Conservation (phyloP, 495 filamentous ascomycete genomes). For the Aspergillus avenaceus region DNA sequence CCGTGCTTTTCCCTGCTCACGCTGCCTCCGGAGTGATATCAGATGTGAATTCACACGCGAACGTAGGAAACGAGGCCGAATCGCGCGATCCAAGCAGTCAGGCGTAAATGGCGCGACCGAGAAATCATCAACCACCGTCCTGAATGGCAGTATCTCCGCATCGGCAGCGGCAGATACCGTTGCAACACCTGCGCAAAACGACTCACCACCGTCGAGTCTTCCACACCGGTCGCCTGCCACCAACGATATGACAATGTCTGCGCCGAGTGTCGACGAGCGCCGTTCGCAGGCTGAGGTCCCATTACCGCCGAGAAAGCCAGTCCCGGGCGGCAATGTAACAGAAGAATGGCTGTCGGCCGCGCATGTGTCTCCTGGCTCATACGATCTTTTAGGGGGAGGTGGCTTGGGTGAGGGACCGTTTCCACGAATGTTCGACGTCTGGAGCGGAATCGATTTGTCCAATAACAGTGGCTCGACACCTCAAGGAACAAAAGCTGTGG, state of each 20-base stretch:
- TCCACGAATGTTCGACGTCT: constrained; percentile 34
- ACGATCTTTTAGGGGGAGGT: constrained; percentile 26
- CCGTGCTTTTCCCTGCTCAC: constrained; percentile 44
- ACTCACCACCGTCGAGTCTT: constrained; percentile 25
- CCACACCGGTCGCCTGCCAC: constrained; percentile 29
- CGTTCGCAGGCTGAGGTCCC: constrained; percentile 20
- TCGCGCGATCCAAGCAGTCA: constrained; percentile 30
- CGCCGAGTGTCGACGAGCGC: constrained; percentile 31
- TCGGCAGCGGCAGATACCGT: constrained; percentile 7
- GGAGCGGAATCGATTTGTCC: constrained; percentile 31
- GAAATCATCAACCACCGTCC: neutral
- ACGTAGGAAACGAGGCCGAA: constrained; percentile 42
- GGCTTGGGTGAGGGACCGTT: constrained; percentile 27
- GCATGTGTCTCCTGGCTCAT: constrained; percentile 37
- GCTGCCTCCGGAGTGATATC: constrained; percentile 40
- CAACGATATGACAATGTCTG: constrained; percentile 32
- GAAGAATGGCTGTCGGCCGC: constrained; percentile 40
- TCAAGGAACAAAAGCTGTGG: constrained; percentile 12
- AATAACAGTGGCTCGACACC: constrained; percentile 17
- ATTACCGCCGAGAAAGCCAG: constrained; percentile 14
- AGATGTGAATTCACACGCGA: constrained; percentile 45
- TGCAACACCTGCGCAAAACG: constrained; percentile 19
- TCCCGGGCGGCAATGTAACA: constrained; percentile 21
- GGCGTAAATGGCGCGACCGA: constrained; percentile 8
- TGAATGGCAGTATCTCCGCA: constrained; percentile 1